Evolutionary conservation across 306 rosid genomes (phyloP), one percentile per base, ranked within the genome.

Genomic region (Aeschynomene evenia): DNA sequence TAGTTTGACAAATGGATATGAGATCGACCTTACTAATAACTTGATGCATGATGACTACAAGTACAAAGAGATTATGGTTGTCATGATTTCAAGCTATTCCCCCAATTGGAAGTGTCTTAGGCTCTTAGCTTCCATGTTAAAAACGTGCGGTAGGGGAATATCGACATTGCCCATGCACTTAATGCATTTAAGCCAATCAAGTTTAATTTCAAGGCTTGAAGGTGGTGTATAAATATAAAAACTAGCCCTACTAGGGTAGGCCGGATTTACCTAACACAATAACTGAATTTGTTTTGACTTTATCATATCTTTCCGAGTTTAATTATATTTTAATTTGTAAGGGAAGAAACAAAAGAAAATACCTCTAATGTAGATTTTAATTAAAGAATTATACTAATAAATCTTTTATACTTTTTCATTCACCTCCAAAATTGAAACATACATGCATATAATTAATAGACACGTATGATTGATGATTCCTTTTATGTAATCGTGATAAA

Each of bases 111-210:
- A 33, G 1, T 7, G 37, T 11, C 59, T 26, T 58, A n/a, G n/a
- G n/a, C n/a, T n/a, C n/a, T n/a, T n/a, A n/a, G n/a, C 40, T 66
- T 61, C 23, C 86, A 71, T 75, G n/a, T 78, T 77, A 19, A 75
- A 75, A 75, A 79, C 73, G 83, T 82, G 81, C 65, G 55, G 1
- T 22, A 45, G 53, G 60, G 51, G 45, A 75, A 75, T 9, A n/a
- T n/a, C n/a, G n/a, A n/a, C n/a, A n/a, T 77, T 73, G 80, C 81
- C 86, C 81, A 82, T 82, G 72, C 80, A 69, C 10, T 70, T 52
- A n/a, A n/a, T n/a, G 57, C 40, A 49, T 60, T 78, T 53, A 82
- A 60, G 26, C 50, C 61, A 63, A 55, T 62, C 33, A 51, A 72
- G 66, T 65, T 8, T 80, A 28, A 49, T 1, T 39, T 13, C n/a